phyloP scores from a whole-genome alignment of 2,329 filamentous ascomycete species.

The Alternaria brassicae region DNA sequence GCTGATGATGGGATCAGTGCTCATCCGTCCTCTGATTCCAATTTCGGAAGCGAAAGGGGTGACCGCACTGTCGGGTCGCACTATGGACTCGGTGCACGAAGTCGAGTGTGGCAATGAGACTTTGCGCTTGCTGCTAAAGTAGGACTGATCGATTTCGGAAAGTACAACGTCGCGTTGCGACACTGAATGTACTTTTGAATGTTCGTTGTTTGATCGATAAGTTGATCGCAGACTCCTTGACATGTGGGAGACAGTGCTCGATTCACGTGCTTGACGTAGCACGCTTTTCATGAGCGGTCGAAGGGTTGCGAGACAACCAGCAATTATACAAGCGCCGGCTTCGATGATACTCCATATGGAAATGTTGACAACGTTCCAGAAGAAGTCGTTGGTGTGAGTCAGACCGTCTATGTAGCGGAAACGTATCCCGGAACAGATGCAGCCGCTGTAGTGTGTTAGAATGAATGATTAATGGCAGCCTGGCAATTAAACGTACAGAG shows the following conservation, averaged over 20 bases:
- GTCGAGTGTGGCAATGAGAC: background rate
- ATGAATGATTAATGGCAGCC: background rate
- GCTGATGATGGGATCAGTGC: background rate
- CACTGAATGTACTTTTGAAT: background rate
- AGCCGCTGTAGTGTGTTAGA: constrained; percentile 53
- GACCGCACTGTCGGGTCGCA: constrained; percentile 5
- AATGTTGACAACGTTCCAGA: constrained; percentile 56
- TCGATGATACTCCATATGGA: constrained; percentile 52
- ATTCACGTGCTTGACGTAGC: background rate
- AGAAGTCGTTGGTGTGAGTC: constrained; percentile 53
- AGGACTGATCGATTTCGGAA: background rate
- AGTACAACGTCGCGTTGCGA: background rate
- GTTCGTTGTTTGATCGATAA: background rate
- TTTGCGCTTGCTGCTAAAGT: background rate
- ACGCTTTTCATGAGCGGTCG: constrained; percentile 55
- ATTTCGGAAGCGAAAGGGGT: constrained; percentile 1
- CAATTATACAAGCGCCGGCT: constrained; percentile 52
- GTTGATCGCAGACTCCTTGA: constrained; percentile 9
- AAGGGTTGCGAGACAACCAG: constrained; percentile 60
- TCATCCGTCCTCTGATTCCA: background rate
- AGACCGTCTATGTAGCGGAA: constrained; percentile 55
- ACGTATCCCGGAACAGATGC: constrained; percentile 62
- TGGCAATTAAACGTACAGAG: constrained; percentile 32
- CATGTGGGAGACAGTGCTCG: constrained; percentile 1
- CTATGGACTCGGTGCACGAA: constrained; percentile 7